These are phyloP conservation scores for Populus hybrid DNA, from an alignment of 441 rosid genomes.

Conservation along the genomic window DNA sequence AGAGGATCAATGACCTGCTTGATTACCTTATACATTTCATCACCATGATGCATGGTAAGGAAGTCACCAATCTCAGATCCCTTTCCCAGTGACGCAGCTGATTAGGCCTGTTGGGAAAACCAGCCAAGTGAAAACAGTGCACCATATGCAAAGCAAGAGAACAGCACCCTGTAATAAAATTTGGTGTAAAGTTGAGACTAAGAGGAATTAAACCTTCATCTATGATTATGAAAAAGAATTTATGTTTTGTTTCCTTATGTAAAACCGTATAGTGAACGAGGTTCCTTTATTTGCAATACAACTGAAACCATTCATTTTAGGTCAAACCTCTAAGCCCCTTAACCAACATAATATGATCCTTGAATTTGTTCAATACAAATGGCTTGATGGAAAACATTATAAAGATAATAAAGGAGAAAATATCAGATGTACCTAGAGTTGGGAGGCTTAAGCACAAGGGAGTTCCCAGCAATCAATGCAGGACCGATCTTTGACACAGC, in stretches of 20 bases:
- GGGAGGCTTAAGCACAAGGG: slow-evolving; percentile 95
- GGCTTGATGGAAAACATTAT: neutral
- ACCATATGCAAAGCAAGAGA: slow-evolving; percentile 93
- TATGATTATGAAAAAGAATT: neutral
- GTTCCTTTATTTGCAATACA: neutral
- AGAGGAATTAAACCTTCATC: neutral
- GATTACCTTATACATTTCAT: slow-evolving; percentile 82
- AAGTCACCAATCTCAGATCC: slow-evolving; percentile 39
- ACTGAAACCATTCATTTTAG: neutral
- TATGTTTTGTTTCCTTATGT: neutral
- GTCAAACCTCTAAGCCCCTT: neutral
- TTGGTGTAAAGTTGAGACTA: neutral
- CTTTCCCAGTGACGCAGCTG: slow-evolving; percentile 35
- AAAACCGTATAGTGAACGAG: neutral
- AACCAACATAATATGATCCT: neutral
- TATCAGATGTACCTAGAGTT: slow-evolving; percentile 67
- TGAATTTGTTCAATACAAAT: neutral
- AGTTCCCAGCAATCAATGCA: slow-evolving; percentile 88
- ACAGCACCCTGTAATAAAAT: slow-evolving; percentile 75
- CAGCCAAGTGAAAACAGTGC: slow-evolving; percentile 45
- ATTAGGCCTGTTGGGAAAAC: slow-evolving; percentile 36
- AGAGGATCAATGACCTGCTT: neutral
- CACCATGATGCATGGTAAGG: slow-evolving; percentile 48
- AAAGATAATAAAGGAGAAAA: neutral
- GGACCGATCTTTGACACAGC: slow-evolving; percentile 96